Evolutionary conservation across 1,284 basidiomycete species (phyloP).

Genomic region (Entoloma clypeatum): DNA sequence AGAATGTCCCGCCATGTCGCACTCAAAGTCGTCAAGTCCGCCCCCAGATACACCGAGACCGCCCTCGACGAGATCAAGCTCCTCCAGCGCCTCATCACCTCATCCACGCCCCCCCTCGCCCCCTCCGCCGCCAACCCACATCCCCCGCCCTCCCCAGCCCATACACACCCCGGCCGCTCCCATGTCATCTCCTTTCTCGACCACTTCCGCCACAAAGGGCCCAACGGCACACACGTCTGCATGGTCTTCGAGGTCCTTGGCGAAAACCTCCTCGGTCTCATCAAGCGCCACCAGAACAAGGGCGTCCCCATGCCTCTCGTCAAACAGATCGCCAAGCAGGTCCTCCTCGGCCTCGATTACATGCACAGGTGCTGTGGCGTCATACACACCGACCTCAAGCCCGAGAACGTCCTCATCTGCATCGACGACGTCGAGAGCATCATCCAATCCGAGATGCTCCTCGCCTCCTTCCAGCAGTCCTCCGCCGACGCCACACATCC

Average conservation of each 20-base stretch:
- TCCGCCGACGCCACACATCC: slow-evolving; percentile 43
- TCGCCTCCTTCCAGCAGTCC: not conserved
- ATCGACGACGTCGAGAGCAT: slow-evolving; percentile 97
- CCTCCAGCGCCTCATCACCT: slow-evolving; percentile 90
- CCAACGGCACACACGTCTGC: slow-evolving; percentile 96
- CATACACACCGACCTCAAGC: slow-evolving; percentile 95
- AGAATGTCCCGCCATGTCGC: slow-evolving; percentile 96
- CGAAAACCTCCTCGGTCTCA: slow-evolving; percentile 96
- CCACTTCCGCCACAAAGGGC: slow-evolving; percentile 95
- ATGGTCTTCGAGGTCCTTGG: slow-evolving; percentile 99
- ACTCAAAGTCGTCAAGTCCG: slow-evolving; percentile 98
- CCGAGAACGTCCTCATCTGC: slow-evolving; percentile 96
- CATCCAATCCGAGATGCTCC: slow-evolving; percentile 78
- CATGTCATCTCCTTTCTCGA: slow-evolving; percentile 96
- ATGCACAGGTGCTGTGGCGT: slow-evolving; percentile 97
- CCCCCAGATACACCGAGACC: slow-evolving; percentile 95
- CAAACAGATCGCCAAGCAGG: slow-evolving; percentile 96
- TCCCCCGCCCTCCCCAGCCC: slow-evolving; percentile 65
- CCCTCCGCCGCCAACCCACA: slow-evolving; percentile 47
- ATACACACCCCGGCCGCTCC: slow-evolving; percentile 69
- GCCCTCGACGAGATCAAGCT: slow-evolving; percentile 99
- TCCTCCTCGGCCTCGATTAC: slow-evolving; percentile 93
- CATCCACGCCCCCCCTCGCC: slow-evolving; percentile 65
- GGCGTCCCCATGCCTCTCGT: slow-evolving; percentile 94
- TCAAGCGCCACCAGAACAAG: slow-evolving; percentile 93